Percentiles rank a stretch among this genome's conserved stretches.
Conservation (phyloP, 2,329 filamentous ascomycete species). For the Biscogniauxia marginata region DNA sequence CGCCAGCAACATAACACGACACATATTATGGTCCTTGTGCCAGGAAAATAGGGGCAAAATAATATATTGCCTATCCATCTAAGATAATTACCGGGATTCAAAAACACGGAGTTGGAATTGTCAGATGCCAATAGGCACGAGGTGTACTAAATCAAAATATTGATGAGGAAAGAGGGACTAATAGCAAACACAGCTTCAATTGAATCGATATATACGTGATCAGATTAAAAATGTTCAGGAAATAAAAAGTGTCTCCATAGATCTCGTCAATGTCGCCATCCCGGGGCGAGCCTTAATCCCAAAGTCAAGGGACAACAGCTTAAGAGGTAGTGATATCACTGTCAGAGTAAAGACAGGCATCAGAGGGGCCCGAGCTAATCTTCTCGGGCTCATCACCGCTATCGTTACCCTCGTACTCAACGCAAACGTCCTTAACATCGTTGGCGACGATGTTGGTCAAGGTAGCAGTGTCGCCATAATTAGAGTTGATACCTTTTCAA, state of each 20-base stretch:
- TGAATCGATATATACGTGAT: not conserved
- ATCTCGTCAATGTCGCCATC: not conserved
- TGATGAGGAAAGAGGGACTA: no score
- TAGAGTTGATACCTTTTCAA: slow-evolving; percentile 37
- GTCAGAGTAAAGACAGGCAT: slow-evolving; percentile 12
- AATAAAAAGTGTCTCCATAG: not conserved
- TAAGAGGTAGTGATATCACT: slow-evolving; percentile 1
- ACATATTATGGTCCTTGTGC: no score
- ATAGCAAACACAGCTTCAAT: not conserved
- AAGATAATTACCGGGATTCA: no score
- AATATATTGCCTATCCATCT: no score
- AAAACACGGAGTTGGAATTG: no score
- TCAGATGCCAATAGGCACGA: no score
- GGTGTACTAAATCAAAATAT: no score
- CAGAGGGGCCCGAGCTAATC: slow-evolving; percentile 13
- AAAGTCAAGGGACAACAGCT: no score
- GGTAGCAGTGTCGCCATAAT: slow-evolving; percentile 37
- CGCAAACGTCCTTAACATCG: slow-evolving; percentile 17
- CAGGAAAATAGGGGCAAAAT: no score
- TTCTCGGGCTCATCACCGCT: slow-evolving; percentile 19
- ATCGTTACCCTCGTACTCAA: slow-evolving; percentile 19
- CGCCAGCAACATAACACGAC: no score
- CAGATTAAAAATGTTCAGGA: not conserved
- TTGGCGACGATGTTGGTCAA: slow-evolving; percentile 11
- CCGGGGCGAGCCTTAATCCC: not conserved